Evolutionary conservation across 2,329 filamentous ascomycete genomes (phyloP), one percentile per base, ranked within the genome.

Genomic region (Aspergillus costaricaensis): DNA sequence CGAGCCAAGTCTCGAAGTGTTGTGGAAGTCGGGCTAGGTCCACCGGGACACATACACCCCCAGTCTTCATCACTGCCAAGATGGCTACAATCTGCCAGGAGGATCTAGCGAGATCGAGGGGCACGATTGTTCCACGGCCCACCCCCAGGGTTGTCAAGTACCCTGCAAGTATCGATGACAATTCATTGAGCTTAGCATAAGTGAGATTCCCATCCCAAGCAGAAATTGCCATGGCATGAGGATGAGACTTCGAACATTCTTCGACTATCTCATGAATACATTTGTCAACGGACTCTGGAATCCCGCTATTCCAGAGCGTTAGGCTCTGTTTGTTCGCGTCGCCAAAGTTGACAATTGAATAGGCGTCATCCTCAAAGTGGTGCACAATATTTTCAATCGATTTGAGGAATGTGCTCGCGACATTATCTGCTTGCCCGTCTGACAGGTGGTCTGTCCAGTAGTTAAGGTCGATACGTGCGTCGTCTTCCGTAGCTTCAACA

Each of bases 401-500:
- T 8, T 70, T 70, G 5, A 74, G 62, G 44, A 80, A 79, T 0
- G 72, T 74, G 19, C 70, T 72, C 1, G 74, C 71, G n/a, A 80
- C 73, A 58, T 76, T 77, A 4, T 57, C 47, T 8, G 77, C 78
- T 60, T 80, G 77, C 4, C 66, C 65, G 55, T 75, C 72, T 0
- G 76, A 80, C 14, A 81, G 60, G 15, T 66, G 67, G 25, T 76
- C 73, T 5, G 74, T 77, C 77, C 77, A 79, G 58, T 80, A 80
- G 61, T 76, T 78, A 12, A 79, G 59, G 36, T 75, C 75, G 38
- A 77, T 75, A 4, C 66, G 67, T 9, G 74, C 75, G 25, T 70
- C 64, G 4, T 70, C 69, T n/a, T 82, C 79, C 5, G 76, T 74
- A 2, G 79, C 76, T 60, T 82, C 81, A 19, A 82, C 78, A 52